These are phyloP conservation scores for Claviceps sp. DNA, from an alignment of 2,329 filamentous ascomycete genomes.

Conservation along the genomic window DNA sequence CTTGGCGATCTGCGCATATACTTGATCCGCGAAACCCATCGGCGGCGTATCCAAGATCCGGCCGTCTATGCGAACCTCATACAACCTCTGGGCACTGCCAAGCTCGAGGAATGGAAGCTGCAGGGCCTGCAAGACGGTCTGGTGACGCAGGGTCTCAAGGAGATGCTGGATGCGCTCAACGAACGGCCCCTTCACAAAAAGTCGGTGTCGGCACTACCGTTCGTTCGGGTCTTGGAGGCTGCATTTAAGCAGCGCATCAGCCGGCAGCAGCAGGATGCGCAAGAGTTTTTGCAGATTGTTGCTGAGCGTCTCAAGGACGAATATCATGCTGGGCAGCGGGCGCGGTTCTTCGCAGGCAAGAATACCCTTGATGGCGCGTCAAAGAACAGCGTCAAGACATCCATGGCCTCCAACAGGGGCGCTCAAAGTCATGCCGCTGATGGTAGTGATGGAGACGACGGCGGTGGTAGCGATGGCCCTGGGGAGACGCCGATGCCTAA, in stretches of 20 bases:
- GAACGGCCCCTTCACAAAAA: conserved; percentile 89
- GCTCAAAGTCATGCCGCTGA: conserved; percentile 10
- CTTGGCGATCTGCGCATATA: conserved; percentile 81
- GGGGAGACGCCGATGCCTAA: background rate
- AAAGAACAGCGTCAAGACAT: background rate
- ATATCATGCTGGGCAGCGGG: conserved; percentile 72
- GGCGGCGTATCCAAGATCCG: conserved; percentile 64
- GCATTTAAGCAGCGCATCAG: conserved; percentile 87
- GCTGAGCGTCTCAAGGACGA: conserved; percentile 88
- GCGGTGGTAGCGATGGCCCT: conserved; percentile 9
- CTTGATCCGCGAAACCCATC: conserved; percentile 80
- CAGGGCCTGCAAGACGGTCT: conserved; percentile 63
- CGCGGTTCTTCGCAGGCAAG: conserved; percentile 43
- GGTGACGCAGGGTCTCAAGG: conserved; percentile 79
- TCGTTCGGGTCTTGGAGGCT: conserved; percentile 69
- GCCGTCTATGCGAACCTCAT: conserved; percentile 59
- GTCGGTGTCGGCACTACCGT: conserved; percentile 76
- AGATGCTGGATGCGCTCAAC: conserved; percentile 83
- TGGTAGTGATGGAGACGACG: conserved; percentile 11
- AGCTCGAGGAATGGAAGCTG: conserved; percentile 45
- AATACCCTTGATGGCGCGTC: conserved; percentile 12
- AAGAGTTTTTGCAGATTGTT: conserved; percentile 91
- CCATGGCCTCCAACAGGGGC: background rate
- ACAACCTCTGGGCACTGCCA: conserved; percentile 27
- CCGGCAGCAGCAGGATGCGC: conserved; percentile 90